Evolutionary conservation across 371 early-diverging fungal species (phyloP).

Genomic region (Umbelopsis sp.): DNA sequence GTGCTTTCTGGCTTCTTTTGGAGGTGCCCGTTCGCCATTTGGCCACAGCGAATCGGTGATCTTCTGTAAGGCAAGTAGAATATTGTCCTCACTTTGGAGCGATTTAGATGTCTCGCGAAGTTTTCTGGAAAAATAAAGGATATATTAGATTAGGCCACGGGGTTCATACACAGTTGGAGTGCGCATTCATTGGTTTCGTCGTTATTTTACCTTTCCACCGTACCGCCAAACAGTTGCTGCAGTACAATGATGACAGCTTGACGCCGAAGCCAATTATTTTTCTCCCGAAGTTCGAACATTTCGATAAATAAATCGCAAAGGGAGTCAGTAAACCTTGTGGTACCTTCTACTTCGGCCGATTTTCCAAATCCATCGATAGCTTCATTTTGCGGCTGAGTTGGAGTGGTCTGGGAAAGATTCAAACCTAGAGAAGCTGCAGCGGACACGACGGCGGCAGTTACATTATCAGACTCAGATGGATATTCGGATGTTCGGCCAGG

Average conservation of each 20-base stretch:
- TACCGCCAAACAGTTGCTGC: slow-evolving; percentile 85
- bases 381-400: slow-evolving; percentile 17
- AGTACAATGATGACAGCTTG: slow-evolving; percentile 84
- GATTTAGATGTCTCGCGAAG: slow-evolving; percentile 45
- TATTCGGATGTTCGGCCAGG: slow-evolving; percentile 16
- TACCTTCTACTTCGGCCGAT: slow-evolving; percentile 51
- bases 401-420: slow-evolving; percentile 14
- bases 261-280: slow-evolving; percentile 86
- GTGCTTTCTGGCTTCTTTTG: slow-evolving; percentile 45
- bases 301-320: slow-evolving; percentile 85
- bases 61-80: slow-evolving; percentile 42
- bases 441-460: slow-evolving; percentile 22
- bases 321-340: slow-evolving; percentile 67
- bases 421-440: slow-evolving; percentile 22
- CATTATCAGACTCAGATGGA: slow-evolving; percentile 16
- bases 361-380: slow-evolving; percentile 21
- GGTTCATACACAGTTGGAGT: not conserved
- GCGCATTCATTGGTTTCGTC: not conserved
- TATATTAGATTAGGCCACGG: not conserved
- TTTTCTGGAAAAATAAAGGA: slow-evolving; percentile 34
- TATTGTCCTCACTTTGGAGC: slow-evolving; percentile 45
- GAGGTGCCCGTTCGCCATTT: slow-evolving; percentile 38
- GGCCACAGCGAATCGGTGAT: slow-evolving; percentile 59
- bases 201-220: slow-evolving; percentile 70
- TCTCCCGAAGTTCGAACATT: slow-evolving; percentile 84